phyloP scores from a whole-genome alignment of 225 moss, liverwort and hornwort species.

The Takakia lepidozioides region DNA sequence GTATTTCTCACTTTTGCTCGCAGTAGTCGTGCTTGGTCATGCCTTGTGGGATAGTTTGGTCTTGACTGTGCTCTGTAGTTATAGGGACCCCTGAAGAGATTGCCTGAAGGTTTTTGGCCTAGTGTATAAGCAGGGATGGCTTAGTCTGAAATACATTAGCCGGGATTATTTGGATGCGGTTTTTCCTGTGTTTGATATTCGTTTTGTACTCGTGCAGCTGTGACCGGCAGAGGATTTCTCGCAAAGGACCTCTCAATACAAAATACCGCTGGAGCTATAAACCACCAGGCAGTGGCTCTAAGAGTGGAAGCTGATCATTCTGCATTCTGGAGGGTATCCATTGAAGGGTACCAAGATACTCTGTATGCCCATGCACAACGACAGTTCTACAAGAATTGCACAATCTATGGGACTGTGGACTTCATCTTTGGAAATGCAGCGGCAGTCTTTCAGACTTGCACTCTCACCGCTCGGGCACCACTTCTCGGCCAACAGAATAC shows the following conservation, averaged over 20 bases:
- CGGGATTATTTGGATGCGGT: too few species aligned
- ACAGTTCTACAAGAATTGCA: constrained; percentile 61
- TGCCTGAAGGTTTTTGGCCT: too few species aligned
- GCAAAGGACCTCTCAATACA: constrained; percentile 59
- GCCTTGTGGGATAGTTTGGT: too few species aligned
- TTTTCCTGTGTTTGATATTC: too few species aligned
- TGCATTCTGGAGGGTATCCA: constrained; percentile 39
- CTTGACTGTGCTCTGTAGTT: too few species aligned
- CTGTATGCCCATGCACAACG: constrained; percentile 60
- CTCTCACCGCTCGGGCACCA: constrained; percentile 20
- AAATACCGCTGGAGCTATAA: constrained; percentile 60
- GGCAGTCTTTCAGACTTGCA: constrained; percentile 61
- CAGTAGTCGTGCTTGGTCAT: too few species aligned
- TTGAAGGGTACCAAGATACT: constrained; percentile 77
- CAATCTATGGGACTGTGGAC: constrained; percentile 52
- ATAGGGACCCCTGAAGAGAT: too few species aligned
- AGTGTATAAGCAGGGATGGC: too few species aligned
- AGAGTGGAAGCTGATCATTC: constrained; percentile 62
- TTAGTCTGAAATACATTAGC: too few species aligned
- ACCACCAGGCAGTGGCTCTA: constrained; percentile 66
- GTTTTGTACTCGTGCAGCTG: too few species aligned
- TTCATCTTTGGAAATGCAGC: constrained; percentile 66
- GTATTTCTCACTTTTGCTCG: too few species aligned
- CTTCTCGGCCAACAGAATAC: constrained; percentile 19
- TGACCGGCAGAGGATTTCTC: constrained; percentile 40